Base-by-base conservation (phyloP, 225 moss, liverwort and hornwort genomes). In the Sphagnum tenellum region DNA sequence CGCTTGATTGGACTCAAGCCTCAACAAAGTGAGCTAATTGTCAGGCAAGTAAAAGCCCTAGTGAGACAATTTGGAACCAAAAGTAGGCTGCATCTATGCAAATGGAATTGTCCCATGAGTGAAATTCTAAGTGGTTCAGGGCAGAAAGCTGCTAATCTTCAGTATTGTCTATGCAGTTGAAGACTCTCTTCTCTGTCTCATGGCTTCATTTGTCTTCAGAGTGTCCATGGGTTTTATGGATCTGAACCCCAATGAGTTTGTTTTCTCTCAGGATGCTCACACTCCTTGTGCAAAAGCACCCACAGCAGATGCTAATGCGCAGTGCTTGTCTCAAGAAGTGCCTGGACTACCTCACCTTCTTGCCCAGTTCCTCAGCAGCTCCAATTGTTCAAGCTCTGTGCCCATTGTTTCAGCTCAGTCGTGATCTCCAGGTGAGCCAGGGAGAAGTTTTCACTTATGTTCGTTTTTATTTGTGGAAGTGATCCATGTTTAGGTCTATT, bases 351-450 rank as follows among this genome's bases (percentile, higher is more conserved):
- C 83, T 93, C 68, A 93, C 93, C 56, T 90, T 81, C 71, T 86
- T 93, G 83, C 72, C 77, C 61, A 84, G 69, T 86, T 86, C 75
- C 88, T 86, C 79, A 76, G 86, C 78, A 79, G 86, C 76, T 73
- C 81, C 74, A 70, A 88, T 77, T 78, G 86, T 88, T 80, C 86
- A 62, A 69, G 79, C 76, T 55, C 84, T 78, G 59, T 88, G 90
- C 72, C 93, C 93, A 56, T 80, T 93, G 57, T 93, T 93, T 73
- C 89, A 81, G 59, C 84, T 88, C 47, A 93, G 89, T 78, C 83
- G 81, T 62, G 93, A 93, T 70, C 88, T 93, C 56, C 92, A 93
- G 86, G 92, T 89, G 71, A 61, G 64, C 60, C 57, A 6, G 9
- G 29, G 45, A 48, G 59, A 9, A n/a, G 44, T 56, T 3, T 56